Evolutionary conservation across 2,329 filamentous ascomycete genomes (phyloP), one percentile per base, ranked within the genome.

Genomic region (Penicillium expansum): DNA sequence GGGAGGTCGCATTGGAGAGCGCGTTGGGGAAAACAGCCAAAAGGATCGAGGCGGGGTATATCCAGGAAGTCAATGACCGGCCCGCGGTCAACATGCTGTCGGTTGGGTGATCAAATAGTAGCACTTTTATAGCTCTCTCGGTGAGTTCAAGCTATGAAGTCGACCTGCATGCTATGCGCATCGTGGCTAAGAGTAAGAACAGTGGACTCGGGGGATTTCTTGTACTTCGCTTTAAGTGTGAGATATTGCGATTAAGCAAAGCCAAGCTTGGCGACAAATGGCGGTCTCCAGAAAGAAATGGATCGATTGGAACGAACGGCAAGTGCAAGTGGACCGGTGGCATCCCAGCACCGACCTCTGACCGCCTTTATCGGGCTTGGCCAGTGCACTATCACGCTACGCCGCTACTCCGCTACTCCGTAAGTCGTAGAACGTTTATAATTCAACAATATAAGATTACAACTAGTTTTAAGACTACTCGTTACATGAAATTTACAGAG

Each of bases 291-390:
- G 18, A 18, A 41, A 27, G 52, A 22, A 37, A 43, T 48, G 39
- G 51, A 56, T 47, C 42, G 32, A 51, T 32, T 51, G 42, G 56
- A 32, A 42, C 32, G 35, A 56, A 32, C n/a, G 33, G n/a, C 33
- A 50, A 27, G 48, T 24, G 32, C 24, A 37, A 62, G 62, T 65
- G 62, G 64, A 62, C 44, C 58, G 35, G 58, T 66, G 64, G 60
- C 64, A 65, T 62, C 59, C 61, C 32, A 20, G 22, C 39, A 37
- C 33, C 33, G 5, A n/a, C 59, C 48, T 20, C 35, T 56, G 35
- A 66, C 64, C 64, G 64, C 64, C 60, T 60, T 60, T 43, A 30
- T 3, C 13, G 3, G 6, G 22, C 18, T 33, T 24, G 24, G 24
- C 24, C 24, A 24, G 24, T 3, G 24, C 24, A 24, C n/a, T n/a